Percentiles rank a stretch among this genome's conserved stretches.
Conservation (phyloP, 2,329 filamentous ascomycete species). For the Colletotrichum navitas region DNA sequence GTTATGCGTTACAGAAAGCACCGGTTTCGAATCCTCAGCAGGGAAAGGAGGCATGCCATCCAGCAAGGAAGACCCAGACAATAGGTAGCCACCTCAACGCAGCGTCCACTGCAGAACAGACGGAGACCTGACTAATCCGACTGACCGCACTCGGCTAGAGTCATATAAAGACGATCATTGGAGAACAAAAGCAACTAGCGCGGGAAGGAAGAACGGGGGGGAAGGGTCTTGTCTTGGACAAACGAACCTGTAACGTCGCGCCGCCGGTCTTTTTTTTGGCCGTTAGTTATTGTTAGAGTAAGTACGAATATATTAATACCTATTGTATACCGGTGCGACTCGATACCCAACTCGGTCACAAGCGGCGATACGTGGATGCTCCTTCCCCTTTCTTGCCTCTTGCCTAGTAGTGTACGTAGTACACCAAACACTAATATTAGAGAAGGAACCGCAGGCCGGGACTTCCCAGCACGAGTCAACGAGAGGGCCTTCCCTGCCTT, state of each 20-base stretch:
- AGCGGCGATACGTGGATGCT: not conserved
- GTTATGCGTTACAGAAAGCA: not conserved
- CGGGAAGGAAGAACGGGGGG: conserved; percentile 2
- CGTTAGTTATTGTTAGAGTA: no score
- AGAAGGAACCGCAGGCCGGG: not conserved
- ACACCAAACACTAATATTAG: no score
- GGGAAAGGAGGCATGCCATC: not conserved
- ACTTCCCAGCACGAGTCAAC: not conserved
- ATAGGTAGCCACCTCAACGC: not conserved
- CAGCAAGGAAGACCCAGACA: not conserved
- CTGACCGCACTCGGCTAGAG: conserved; percentile 2
- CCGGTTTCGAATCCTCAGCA: not conserved
- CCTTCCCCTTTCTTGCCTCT: not conserved
- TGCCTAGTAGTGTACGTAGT: not conserved
- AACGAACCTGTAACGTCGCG: not conserved
- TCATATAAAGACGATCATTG: conserved; percentile 36
- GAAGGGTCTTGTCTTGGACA: not conserved
- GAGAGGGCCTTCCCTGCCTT: no score
- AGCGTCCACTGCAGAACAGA: conserved; percentile 16
- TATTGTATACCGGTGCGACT: no score
- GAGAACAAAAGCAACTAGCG: conserved; percentile 20
- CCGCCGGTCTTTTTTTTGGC: conserved; percentile 10
- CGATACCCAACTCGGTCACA: no score
- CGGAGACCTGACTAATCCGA: not conserved
- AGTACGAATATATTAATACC: no score